Conservation (phyloP, 805 yeast species). For the Wickerhamomyces subpelliculosus region DNA sequence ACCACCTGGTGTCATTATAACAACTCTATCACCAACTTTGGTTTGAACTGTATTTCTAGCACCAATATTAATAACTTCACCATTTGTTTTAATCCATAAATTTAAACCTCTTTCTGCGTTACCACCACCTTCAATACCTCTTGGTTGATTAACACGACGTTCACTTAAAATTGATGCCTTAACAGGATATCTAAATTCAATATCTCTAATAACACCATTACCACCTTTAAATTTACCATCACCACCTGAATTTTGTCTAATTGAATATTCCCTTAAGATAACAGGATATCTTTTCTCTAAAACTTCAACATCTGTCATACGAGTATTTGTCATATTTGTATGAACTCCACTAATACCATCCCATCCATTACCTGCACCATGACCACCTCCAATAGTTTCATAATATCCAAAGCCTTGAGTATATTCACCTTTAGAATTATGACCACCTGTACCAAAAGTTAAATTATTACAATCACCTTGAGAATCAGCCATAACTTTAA, state of each 20-base stretch:
- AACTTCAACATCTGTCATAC: conserved; percentile 87
- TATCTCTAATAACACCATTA: conserved; percentile 78
- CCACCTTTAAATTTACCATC: conserved; percentile 70
- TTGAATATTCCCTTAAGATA: conserved; percentile 59
- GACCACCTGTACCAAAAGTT: conserved; percentile 82
- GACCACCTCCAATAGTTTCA: conserved; percentile 94
- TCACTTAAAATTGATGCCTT: conserved; percentile 81
- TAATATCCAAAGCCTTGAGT: conserved; percentile 79
- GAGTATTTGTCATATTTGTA: conserved; percentile 89
- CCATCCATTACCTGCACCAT: conserved; percentile 88
- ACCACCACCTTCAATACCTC: conserved; percentile 79
- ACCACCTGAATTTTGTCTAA: conserved; percentile 78
- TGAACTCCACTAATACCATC: conserved; percentile 86
- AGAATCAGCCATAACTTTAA: conserved; percentile 86
- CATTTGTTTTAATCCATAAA: conserved; percentile 36
- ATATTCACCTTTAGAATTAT: conserved; percentile 39
- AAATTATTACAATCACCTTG: conserved; percentile 95
- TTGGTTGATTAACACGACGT: conserved; percentile 78
- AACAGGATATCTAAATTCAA: conserved; percentile 68
- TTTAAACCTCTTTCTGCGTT: conserved; percentile 71
- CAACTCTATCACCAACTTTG: conserved; percentile 55
- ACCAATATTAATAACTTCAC: conserved; percentile 44
- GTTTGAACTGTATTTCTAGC: conserved; percentile 63
- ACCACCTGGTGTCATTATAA: conserved; percentile 78
- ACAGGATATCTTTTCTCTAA: conserved; percentile 88